Base-by-base conservation (phyloP, 2,329 filamentous ascomycete species). In the Emmonsia crescens region DNA sequence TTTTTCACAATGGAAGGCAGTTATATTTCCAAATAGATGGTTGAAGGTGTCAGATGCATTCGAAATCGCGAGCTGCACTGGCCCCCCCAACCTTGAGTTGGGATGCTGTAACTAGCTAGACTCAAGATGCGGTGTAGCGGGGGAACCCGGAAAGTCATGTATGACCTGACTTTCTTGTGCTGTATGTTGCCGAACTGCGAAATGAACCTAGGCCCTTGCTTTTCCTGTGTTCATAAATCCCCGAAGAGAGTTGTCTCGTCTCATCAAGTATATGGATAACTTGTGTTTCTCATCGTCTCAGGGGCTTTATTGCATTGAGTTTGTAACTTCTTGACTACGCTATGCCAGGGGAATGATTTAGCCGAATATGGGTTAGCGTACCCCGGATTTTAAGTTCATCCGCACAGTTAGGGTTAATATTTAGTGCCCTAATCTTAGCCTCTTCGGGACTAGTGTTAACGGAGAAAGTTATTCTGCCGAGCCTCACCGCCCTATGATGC, bases 341-440 rank as follows among this genome's bases (percentile, higher is more conserved):
- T n/a, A n/a, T n/a, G n/a, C n/a, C n/a, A n/a, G n/a, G n/a, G n/a
- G 36, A 38, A 38, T 4, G 2, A 21, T 1, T n/a, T 5, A n/a
- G 16, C 54, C 36, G 1, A 31, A 57, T 57, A 16, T 19, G 9
- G 40, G 21, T 31, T 57, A 46, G 29, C 29, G 24, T 29, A 21
- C 27, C 56, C n/a, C 56, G 56, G 56, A 57, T 57, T 57, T 44
- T 44, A 38, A 33, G 56, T 57, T 57, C 56, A 44, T 57, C 56
- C 56, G 56, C 56, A 2, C 6, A 33, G n/a, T 57, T 57, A 57
- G 56, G 24, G 56, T 46, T 46, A 24, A 2, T 2, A 14, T 3
- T 3, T 19, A 3, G 24, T 46, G 56, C 38, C 56, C 24, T 46
- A 14, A 40, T 3, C 6, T 4, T 57, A 46, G 19, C 56, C 9